Conservation (phyloP, 1,284 basidiomycete genomes). For the Malassezia dermatis region DNA sequence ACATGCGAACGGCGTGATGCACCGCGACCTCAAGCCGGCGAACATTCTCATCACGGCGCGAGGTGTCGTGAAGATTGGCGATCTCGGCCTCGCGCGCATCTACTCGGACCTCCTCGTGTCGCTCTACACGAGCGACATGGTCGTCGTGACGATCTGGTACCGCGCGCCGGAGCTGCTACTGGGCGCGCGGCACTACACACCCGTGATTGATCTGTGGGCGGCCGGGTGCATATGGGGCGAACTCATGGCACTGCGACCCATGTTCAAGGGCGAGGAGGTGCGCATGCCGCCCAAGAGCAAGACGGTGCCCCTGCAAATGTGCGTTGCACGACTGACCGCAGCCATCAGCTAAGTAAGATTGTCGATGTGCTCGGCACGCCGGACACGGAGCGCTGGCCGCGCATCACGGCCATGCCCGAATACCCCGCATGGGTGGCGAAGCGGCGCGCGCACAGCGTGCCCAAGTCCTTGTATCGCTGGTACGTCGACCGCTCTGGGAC, state of each 20-base stretch:
- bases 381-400: slow-evolving; percentile 73
- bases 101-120: slow-evolving; percentile 75
- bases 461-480: slow-evolving; percentile 66
- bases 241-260: slow-evolving; percentile 78
- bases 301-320: slow-evolving; percentile 38
- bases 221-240: slow-evolving; percentile 96
- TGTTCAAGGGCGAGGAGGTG: slow-evolving; percentile 98
- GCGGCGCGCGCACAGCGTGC: slow-evolving; percentile 52
- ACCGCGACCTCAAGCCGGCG: slow-evolving; percentile 94
- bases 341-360: slow-evolving; percentile 86
- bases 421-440: slow-evolving; percentile 58
- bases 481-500: slow-evolving; percentile 57
- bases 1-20: slow-evolving; percentile 86
- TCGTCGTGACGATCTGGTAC: slow-evolving; percentile 99
- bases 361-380: slow-evolving; percentile 88
- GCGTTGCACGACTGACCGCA: slow-evolving; percentile 33
- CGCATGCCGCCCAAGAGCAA: slow-evolving; percentile 62
- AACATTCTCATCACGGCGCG: slow-evolving; percentile 86
- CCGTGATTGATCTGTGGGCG: slow-evolving; percentile 96
- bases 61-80: slow-evolving; percentile 94
- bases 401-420: slow-evolving; percentile 67
- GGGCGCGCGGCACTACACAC: slow-evolving; percentile 92
- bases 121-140: slow-evolving; percentile 71
- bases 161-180: slow-evolving; percentile 87
- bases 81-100: slow-evolving; percentile 83